A percentile compares a stretch with the other conserved stretches of the same genome.
phyloP scores from a whole-genome alignment of 1,139 yeast species.

The Candida sp. region DNA sequence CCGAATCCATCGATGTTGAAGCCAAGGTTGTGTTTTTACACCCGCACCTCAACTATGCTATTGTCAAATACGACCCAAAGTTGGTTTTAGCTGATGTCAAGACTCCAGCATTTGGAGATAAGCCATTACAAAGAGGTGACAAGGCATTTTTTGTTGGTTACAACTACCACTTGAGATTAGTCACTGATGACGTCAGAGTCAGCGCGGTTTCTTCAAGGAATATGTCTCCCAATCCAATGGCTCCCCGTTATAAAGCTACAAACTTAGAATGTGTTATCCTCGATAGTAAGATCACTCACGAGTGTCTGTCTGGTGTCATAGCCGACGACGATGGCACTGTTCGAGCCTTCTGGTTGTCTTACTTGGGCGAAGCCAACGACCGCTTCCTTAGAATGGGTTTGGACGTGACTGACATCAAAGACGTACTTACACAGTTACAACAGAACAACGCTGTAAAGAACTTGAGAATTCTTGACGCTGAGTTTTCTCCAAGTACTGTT shows the following conservation, averaged over 20 bases:
- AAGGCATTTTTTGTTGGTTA: constrained; percentile 79
- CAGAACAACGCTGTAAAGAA: constrained; percentile 56
- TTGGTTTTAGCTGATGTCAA: constrained; percentile 48
- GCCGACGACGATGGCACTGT: constrained; percentile 82
- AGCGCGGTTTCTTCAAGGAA: constrained; percentile 78
- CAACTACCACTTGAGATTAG: constrained; percentile 70
- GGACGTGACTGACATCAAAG: constrained; percentile 67
- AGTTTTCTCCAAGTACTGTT: constrained; percentile 69
- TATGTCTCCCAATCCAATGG: constrained; percentile 67
- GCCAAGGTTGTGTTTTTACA: constrained; percentile 85
- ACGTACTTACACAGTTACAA: constrained; percentile 60
- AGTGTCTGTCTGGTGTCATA: constrained; percentile 81
- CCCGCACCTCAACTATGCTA: constrained; percentile 87
- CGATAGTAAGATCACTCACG: constrained; percentile 73
- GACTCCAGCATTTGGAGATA: constrained; percentile 65
- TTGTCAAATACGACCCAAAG: constrained; percentile 80
- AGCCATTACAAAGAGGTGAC: constrained; percentile 76
- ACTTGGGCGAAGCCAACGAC: constrained; percentile 74
- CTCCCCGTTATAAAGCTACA: constrained; percentile 87
- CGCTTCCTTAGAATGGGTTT: constrained; percentile 80
- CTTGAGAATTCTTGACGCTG: constrained; percentile 76
- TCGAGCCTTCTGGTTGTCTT: constrained; percentile 85
- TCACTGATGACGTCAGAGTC: constrained; percentile 76
- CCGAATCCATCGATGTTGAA: constrained; percentile 84
- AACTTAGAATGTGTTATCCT: constrained; percentile 79